Evolutionary conservation across 139 green algal species (phyloP), one percentile per base, ranked within the genome.

Genomic region (Nannochloris sp.): DNA sequence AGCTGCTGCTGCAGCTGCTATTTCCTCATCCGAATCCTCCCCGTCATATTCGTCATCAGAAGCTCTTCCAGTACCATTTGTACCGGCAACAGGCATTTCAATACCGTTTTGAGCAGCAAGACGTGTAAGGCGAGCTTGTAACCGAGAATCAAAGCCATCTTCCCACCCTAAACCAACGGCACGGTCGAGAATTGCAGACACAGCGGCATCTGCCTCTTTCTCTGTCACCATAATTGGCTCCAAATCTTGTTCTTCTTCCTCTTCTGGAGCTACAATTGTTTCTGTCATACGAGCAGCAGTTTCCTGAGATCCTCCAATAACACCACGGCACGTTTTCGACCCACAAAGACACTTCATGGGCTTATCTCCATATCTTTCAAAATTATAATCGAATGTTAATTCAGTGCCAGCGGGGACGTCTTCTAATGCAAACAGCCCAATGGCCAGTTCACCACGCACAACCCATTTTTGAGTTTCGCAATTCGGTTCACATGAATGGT

Each of bases 381-480:
- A 98, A 74, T 99, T 97, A 82, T 99, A 99, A 76, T 99, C 92
- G 64, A 98, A 97, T 2, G 94, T 97, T 10, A 99, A 78, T 86
- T 99, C 94, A 29, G 84, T 74, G 15, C 85, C 84, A 12, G 76
- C 70, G 0, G 59, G 25, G 7, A 97, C 81, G 78, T 89, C 82
- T 27, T 56, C 44, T 31, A 75, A 35, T 3, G 71, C 36, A 54
- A 97, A 99, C 38, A 99, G 75, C 25, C 94, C 93, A 64, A 99
- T 97, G 51, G 89, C 84, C 63, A 99, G 82, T 83, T 99, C 93
- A 23, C 93, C 93, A 13, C 73, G 64, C 61, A 97, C 91, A 61
- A 92, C 69, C 92, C 93, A 99, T 85, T 99, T 99, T 67, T 99
- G 92, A 19, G 93, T 96, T 75, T 96, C 87, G 67, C 91, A 97